A percentile compares a stretch with the other conserved stretches of the same genome.
Evolutionary conservation across 2,329 filamentous ascomycete genomes (phyloP).

Genomic region (Aspergillus novoparasiticus): DNA sequence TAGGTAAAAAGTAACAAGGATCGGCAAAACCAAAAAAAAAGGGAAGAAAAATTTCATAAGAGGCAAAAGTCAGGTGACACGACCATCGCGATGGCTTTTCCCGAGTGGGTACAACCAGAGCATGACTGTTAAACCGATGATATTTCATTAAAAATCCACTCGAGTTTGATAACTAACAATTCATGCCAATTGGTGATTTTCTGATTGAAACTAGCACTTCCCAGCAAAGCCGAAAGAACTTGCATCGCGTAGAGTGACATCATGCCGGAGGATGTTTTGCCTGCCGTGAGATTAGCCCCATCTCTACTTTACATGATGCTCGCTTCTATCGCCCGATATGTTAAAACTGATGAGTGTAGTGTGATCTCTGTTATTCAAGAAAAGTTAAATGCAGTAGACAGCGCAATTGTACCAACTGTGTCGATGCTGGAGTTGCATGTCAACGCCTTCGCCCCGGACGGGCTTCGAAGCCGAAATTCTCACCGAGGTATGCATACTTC

Average conservation of each 20-base stretch:
- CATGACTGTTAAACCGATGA: background rate
- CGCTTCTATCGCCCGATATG: background rate
- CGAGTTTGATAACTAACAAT: background rate
- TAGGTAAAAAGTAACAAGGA: background rate
- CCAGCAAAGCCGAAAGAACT: background rate
- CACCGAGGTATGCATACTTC: conserved; percentile 13
- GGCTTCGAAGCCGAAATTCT: conserved; percentile 10
- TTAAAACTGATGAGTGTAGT: conserved; percentile 14
- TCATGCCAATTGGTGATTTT: background rate
- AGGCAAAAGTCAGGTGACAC: background rate
- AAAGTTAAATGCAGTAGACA: conserved; percentile 32
- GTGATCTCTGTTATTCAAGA: conserved; percentile 29
- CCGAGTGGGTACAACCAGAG: background rate
- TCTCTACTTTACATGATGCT: background rate
- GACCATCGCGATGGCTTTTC: background rate
- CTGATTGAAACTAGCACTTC: background rate
- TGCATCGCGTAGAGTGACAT: background rate
- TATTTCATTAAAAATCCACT: background rate
- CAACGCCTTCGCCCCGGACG: conserved; percentile 20
- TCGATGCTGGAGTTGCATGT: conserved; percentile 26
- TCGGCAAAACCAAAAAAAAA: background rate
- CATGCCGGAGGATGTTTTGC: conserved; percentile 8
- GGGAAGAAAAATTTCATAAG: background rate
- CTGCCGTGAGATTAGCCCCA: conserved; percentile 21
- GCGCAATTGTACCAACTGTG: conserved; percentile 28